Base-by-base conservation (phyloP, 2,329 filamentous ascomycete genomes). In the Fusarium graminum region DNA sequence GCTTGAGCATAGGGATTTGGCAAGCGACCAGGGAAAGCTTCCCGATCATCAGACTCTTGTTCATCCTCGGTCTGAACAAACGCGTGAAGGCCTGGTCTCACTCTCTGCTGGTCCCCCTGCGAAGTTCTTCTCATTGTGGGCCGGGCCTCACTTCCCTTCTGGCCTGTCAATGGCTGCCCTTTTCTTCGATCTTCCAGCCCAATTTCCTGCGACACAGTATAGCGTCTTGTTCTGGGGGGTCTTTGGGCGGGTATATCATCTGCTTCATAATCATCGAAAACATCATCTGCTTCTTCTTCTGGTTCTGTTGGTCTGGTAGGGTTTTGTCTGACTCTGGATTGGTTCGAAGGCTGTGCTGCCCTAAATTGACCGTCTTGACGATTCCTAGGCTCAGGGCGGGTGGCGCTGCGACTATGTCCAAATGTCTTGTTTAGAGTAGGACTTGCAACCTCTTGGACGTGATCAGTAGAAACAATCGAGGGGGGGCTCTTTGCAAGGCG, bases 1-100 rank as follows among this genome's bases (percentile, higher is more conserved):
- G 29, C 19, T 3, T 26, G 56, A 1, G 13, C 10, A 11, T 49
- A 39, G 8, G 41, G 29, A 4, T 38, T n/a, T 12, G 34, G 30
- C 7, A 25, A 19, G 0, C 41, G 36, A 6, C 17, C 16, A 1
- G 53, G 46, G 4, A 30, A 30, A 2, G 56, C 46, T 30, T 42
- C 56, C 17, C 54, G 41, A 14, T 46, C 58, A 14, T 55, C 44
- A 1, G 47, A 39, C 4, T 53, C 39, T 10, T 52, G 39, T 5
- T 60, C 57, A 2, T 60, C 47, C 1, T 16, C 30, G 12, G 49
- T 44, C 4, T 60, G 46, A 16, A 61, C 47, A 25, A 40, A 46
- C 0, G 47, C 47, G 5, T 14, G 32, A 10, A 32, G 59, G 0
- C 46, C 38, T 1, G 56, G 32, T 11, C 36, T 42, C 7, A 61